Evolutionary conservation across 495 filamentous ascomycete genomes (phyloP).

Genomic region (Hypoxylon fragiforme): DNA sequence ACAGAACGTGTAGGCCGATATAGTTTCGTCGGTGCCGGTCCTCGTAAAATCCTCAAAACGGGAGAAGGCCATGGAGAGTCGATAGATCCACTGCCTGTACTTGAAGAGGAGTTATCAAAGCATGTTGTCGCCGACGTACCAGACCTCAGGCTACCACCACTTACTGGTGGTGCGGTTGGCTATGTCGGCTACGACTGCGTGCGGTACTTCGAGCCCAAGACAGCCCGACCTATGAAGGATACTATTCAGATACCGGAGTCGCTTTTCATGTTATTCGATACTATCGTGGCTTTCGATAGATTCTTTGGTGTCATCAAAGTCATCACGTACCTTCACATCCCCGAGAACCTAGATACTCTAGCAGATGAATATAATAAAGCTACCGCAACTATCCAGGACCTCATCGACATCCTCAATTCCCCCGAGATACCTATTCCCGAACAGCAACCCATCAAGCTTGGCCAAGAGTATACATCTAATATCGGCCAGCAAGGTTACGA

Average conservation of each 20-base stretch:
- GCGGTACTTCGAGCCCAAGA: conserved; percentile 95
- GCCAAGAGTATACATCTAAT: conserved; percentile 87
- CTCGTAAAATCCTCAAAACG: conserved; percentile 82
- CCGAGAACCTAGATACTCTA: conserved; percentile 49
- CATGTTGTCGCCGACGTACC: conserved; percentile 80
- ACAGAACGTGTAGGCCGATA: conserved; percentile 92
- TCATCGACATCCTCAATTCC: conserved; percentile 68
- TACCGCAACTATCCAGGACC: conserved; percentile 60
- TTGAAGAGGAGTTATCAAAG: conserved; percentile 77
- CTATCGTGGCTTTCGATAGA: conserved; percentile 91
- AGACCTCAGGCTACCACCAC: conserved; percentile 73
- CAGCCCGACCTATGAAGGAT: conserved; percentile 82
- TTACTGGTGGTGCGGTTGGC: conserved; percentile 91
- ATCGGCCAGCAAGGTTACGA: conserved; percentile 89
- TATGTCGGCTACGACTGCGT: conserved; percentile 98
- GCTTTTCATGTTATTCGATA: conserved; percentile 97
- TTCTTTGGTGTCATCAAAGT: conserved; percentile 91
- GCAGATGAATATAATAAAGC: conserved; percentile 66
- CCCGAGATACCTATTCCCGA: conserved; percentile 76
- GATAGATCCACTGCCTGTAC: conserved; percentile 76
- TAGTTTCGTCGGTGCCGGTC: conserved; percentile 91
- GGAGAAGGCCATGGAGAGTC: conserved; percentile 84
- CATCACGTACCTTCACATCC: conserved; percentile 80
- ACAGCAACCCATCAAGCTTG: conserved; percentile 69
- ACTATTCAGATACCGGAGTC: conserved; percentile 85